phyloP scores from a whole-genome alignment of 441 rosid species.

The Mallotus japonicus region DNA sequence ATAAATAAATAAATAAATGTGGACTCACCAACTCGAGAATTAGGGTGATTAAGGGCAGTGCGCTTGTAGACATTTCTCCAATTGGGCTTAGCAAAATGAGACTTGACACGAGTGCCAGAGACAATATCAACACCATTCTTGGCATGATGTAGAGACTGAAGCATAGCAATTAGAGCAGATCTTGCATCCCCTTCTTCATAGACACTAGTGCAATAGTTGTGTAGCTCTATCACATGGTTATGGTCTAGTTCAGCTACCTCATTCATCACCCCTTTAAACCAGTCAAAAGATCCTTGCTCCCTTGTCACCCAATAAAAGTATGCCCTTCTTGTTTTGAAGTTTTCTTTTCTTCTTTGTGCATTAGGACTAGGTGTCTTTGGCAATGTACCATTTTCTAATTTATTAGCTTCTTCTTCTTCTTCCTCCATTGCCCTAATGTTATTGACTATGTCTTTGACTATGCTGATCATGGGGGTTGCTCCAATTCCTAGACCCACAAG shows the following conservation, averaged over 20 bases:
- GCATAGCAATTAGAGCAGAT: conserved; percentile 87
- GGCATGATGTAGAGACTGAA: conserved; percentile 82
- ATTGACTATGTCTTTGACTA: conserved; percentile 84
- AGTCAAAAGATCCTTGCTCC: conserved; percentile 94
- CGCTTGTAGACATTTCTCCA: conserved; percentile 86
- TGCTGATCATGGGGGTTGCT: conserved; percentile 96
- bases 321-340: conserved; percentile 70
- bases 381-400: conserved; percentile 36
- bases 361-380: conserved; percentile 21
- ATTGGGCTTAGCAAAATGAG: conserved; percentile 93
- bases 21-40: conserved; percentile 64
- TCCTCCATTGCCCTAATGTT: conserved; percentile 58
- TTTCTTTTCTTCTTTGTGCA: conserved; percentile 41
- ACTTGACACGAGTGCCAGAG: conserved; percentile 88
- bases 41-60: conserved; percentile 59
- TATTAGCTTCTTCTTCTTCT: conserved; percentile 25
- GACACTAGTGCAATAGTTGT: conserved; percentile 93
- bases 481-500: conserved; percentile 94
- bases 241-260: conserved; percentile 86
- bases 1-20: not conserved
- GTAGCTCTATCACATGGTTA: conserved; percentile 74
- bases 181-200: conserved; percentile 96
- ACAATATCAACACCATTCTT: conserved; percentile 93
- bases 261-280: conserved; percentile 96
- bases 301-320: conserved; percentile 95